Evolutionary conservation across 306 rosid genomes (phyloP).

Genomic region (Oxytropis ochrocephala): DNA sequence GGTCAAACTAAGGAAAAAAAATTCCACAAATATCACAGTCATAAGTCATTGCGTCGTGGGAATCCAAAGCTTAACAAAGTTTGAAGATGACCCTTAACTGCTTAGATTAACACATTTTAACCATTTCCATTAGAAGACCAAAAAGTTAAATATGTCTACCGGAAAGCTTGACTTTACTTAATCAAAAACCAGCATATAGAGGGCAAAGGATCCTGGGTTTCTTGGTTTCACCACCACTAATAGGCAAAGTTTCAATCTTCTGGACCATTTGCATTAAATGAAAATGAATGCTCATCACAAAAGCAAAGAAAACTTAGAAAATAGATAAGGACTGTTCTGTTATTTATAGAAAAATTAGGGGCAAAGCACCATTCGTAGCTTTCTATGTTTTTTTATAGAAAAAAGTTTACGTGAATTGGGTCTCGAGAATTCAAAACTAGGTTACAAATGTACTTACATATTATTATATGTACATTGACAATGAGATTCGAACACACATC

Average conservation of each 20-base stretch:
- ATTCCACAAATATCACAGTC: conserved; percentile 20
- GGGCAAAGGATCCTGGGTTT: conserved; percentile 11
- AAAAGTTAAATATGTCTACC: conserved; percentile 23
- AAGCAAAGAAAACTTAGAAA: not conserved
- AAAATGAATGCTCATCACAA: conserved; percentile 17
- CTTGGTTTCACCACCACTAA: conserved; percentile 42
- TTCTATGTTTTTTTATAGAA: not conserved
- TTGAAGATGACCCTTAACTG: conserved; percentile 55
- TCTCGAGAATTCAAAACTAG: no score
- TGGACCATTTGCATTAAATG: conserved; percentile 49
- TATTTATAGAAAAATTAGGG: not conserved
- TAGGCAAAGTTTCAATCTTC: conserved; percentile 27
- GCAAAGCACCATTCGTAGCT: not conserved
- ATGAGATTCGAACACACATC: no score
- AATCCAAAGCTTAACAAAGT: conserved; percentile 42
- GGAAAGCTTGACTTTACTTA: conserved; percentile 33
- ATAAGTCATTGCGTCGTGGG: conserved; percentile 27
- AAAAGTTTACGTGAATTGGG: not conserved
- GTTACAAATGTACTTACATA: no score
- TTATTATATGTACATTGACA: no score
- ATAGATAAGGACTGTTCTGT: not conserved
- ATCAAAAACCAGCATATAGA: conserved; percentile 25
- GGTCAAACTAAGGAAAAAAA: conserved; percentile 15
- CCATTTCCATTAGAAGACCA: conserved; percentile 12
- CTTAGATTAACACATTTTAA: conserved; percentile 28